Conservation (phyloP, 208 protist genomes). For the Phytomonas sp. region DNA sequence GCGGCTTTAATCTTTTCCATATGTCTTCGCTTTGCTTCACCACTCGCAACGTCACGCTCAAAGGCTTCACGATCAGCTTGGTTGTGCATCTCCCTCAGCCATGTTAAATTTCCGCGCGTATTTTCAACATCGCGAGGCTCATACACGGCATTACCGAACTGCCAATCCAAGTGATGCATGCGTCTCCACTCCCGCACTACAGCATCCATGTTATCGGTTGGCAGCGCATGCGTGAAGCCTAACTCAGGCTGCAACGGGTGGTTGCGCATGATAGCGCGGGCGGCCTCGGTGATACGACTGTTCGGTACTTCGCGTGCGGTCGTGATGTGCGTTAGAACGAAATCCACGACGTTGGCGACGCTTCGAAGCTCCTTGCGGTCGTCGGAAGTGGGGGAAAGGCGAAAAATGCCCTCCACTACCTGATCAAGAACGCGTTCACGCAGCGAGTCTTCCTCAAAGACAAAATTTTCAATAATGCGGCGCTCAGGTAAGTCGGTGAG, state of each 20-base stretch:
- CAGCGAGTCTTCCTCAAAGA: constrained; percentile 87
- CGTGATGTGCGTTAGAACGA: constrained; percentile 75
- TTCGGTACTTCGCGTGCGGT: constrained; percentile 31
- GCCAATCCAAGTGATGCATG: constrained; percentile 85
- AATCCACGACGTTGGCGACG: constrained; percentile 78
- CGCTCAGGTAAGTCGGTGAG: constrained; percentile 81
- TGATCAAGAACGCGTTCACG: constrained; percentile 78
- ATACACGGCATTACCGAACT: constrained; percentile 89
- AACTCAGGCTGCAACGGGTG: constrained; percentile 79
- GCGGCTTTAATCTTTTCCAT: constrained; percentile 57
- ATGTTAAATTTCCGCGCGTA: constrained; percentile 76
- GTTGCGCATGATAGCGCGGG: constrained; percentile 44
- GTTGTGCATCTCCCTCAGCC: constrained; percentile 72
- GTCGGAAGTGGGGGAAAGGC: constrained; percentile 59
- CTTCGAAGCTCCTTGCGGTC: constrained; percentile 77
- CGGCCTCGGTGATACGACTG: constrained; percentile 42
- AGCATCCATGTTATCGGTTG: constrained; percentile 63
- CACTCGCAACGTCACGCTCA: constrained; percentile 36
- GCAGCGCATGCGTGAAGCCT: constrained; percentile 79
- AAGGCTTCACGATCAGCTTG: constrained; percentile 51
- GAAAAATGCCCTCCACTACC: constrained; percentile 84
- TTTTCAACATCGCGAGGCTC: constrained; percentile 56
- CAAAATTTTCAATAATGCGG: constrained; percentile 81
- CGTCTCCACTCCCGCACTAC: constrained; percentile 85
- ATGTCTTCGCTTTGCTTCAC: constrained; percentile 58